A percentile compares a stretch with the other conserved stretches of the same genome.
Evolutionary conservation across 371 early-diverging fungal species (phyloP).

Genomic region (Mucor indicus): DNA sequence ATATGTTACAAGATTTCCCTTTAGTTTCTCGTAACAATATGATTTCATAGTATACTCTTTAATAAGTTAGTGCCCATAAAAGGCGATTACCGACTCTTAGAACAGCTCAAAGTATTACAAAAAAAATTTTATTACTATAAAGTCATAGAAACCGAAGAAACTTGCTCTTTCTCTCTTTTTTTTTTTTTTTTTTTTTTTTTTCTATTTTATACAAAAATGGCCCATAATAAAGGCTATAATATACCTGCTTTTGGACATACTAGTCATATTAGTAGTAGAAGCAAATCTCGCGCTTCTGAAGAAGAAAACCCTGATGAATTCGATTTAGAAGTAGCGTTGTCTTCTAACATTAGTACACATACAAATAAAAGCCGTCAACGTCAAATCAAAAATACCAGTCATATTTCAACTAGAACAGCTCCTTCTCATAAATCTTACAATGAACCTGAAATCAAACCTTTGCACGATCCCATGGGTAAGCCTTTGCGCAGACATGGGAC

Average conservation of each 20-base stretch:
- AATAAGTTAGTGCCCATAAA: no score
- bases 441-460: constrained; percentile 7
- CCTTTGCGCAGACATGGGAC: constrained; percentile 36
- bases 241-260: constrained; percentile 1
- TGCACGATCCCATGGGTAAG: constrained; percentile 33
- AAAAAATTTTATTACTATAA: no score
- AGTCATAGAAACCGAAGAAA: no score
- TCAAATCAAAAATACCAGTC: no score
- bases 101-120: no score
- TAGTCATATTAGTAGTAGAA: background rate
- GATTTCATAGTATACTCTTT: no score
- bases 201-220: constrained; percentile 1
- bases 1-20: no score
- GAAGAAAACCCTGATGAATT: background rate
- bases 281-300: background rate
- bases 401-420: background rate
- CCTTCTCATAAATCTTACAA: background rate
- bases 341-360: no score
- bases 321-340: background rate
- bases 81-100: no score
- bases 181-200: background rate
- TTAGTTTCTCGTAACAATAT: no score
- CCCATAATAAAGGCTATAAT: constrained; percentile 4
- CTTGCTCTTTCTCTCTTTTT: background rate
- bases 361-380: constrained; percentile 1